Percentiles rank a stretch among this genome's conserved stretches.
phyloP scores from a whole-genome alignment of 2,329 filamentous ascomycete species.

The Geosmithia flava region DNA sequence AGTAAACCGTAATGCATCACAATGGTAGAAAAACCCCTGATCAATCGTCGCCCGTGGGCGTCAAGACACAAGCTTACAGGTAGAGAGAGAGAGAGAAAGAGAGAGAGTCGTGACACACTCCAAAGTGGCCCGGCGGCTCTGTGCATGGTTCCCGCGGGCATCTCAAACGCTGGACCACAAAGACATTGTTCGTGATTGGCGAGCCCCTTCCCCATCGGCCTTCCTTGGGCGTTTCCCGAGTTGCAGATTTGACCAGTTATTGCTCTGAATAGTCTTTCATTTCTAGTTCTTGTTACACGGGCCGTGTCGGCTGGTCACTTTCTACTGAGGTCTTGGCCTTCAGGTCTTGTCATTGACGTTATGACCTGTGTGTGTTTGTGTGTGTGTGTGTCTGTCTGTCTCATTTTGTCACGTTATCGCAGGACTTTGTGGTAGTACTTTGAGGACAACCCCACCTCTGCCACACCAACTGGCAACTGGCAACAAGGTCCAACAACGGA shows the following conservation, averaged over 20 bases:
- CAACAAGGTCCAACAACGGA: no score
- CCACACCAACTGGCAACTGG: no score
- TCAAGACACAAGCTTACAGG: not conserved
- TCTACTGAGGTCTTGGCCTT: not conserved
- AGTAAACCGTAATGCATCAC: no score
- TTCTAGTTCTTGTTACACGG: not conserved
- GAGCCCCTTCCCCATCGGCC: not conserved
- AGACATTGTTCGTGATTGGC: not conserved
- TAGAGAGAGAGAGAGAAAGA: no score
- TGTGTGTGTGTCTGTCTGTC: not conserved
- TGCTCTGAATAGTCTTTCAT: not conserved
- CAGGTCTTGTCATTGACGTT: no score
- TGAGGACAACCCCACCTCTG: not conserved
- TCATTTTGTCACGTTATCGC: slow-evolving; percentile 1
- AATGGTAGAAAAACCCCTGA: no score
- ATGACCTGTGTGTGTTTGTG: no score
- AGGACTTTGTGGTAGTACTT: no score
- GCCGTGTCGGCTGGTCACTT: not conserved
- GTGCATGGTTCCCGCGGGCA: not conserved
- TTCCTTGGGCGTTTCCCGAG: not conserved
- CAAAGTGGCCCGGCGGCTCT: not conserved
- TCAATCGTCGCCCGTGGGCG: not conserved
- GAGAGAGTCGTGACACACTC: not conserved
- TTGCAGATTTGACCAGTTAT: not conserved
- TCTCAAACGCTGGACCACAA: slow-evolving; percentile 1